Evolutionary conservation across 2,329 filamentous ascomycete genomes (phyloP), one percentile per base, ranked within the genome.

Genomic region (Endocalyx cinctus): DNA sequence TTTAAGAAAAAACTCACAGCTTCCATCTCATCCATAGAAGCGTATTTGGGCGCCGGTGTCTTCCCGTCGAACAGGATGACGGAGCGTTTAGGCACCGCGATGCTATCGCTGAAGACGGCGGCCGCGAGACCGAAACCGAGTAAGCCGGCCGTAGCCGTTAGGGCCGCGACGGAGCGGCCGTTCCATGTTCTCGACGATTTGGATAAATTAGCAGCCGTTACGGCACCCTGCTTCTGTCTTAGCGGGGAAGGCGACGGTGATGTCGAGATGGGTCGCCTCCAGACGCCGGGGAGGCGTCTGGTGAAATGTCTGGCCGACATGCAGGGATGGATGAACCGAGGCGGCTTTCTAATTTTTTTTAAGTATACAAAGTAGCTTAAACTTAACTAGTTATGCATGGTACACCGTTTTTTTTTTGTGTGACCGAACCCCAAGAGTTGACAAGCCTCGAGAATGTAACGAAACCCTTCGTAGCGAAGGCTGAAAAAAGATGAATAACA

Each of bases 11-110:
- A 23, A 46, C 58, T 55, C 45, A 68, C 72, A 48, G 59, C 63
- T 46, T 77, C 67, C 64, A 77, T 67, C 32, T 73, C 63, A 6
- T 55, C 46, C 31, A 70, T 57, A 17, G 53, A 62, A 5, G 70
- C 74, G 61, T 76, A 78, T 13, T 46, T 41, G 5, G 55, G 54
- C 14, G 33, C 42, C 10, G 50, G 38, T 19, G 45, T 37, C 34
- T 50, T 56, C 28, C 41, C 45, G 38, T 58, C 48, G 15, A 53
- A 52, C 10, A 55, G 43, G 29, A 51, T 47, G 13, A 54, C 41
- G 1, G 41, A 35, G 23, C 42, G 39, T 31, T 43, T 47, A 3
- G 44, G 42, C 4, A 45, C 46, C n/a, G n/a, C n/a, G n/a, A n/a
- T n/a, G n/a, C n/a, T n/a, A 4, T 40, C 33, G 31, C 49, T 38